These are phyloP conservation scores for Fusarium sp. DNA, from an alignment of 2,329 filamentous ascomycete genomes.

Conservation along the genomic window DNA sequence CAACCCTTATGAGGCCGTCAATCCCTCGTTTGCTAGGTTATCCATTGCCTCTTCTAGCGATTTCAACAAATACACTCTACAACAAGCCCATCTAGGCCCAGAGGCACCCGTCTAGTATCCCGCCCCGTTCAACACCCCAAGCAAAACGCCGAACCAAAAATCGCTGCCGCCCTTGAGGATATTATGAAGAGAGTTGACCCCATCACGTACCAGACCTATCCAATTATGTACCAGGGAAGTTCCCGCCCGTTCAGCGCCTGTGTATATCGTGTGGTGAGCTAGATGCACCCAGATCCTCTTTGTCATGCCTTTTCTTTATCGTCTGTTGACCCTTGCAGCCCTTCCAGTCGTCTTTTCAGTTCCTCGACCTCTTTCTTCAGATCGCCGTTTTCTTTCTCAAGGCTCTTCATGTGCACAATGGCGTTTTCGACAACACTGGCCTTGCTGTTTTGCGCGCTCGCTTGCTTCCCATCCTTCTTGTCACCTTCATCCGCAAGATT, in stretches of 20 bases:
- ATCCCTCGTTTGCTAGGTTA: conserved; percentile 4
- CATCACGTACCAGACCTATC: conserved; percentile 21
- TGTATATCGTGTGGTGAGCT: not conserved
- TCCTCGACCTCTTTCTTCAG: conserved; percentile 69
- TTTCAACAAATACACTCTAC: conserved; percentile 16
- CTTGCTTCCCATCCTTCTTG: conserved; percentile 59
- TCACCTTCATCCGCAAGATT: conserved; percentile 56
- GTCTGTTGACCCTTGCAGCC: conserved; percentile 29
- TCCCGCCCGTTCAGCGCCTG: not conserved
- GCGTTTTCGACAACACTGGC: conserved; percentile 97
- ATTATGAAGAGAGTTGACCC: conserved; percentile 12
- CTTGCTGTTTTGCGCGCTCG: conserved; percentile 80
- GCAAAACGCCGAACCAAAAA: conserved; percentile 24
- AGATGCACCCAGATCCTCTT: not conserved
- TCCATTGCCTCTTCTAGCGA: not conserved
- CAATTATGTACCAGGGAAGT: conserved; percentile 9
- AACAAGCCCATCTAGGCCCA: conserved; percentile 7
- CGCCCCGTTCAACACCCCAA: conserved; percentile 18
- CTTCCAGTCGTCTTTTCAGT: conserved; percentile 47
- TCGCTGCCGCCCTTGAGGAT: conserved; percentile 28
- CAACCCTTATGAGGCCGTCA: conserved; percentile 1
- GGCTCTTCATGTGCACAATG: conserved; percentile 90
- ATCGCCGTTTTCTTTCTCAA: conserved; percentile 78
- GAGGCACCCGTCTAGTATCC: conserved; percentile 28
- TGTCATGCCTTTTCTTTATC: conserved; percentile 22